Evolutionary conservation across 495 filamentous ascomycete genomes (phyloP).

Genomic region (Opeltia flavorubescens): DNA sequence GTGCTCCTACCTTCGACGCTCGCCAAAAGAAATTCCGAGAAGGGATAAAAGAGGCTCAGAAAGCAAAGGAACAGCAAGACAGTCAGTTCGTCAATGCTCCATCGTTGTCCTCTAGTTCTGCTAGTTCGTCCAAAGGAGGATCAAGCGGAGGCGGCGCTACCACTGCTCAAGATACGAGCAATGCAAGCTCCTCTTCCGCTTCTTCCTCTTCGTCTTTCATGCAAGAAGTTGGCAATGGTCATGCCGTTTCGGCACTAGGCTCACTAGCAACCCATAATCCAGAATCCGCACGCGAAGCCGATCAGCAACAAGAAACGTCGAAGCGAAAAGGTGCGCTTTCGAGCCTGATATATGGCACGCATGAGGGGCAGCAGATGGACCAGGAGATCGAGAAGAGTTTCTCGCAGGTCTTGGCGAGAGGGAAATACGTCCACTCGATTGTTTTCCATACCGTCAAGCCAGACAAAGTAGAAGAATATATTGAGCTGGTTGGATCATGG

Average conservation of each 20-base stretch:
- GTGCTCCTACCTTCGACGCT: constrained; percentile 57
- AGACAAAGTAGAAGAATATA: constrained; percentile 89
- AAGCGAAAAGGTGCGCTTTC: constrained; percentile 37
- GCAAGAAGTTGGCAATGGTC: neutral
- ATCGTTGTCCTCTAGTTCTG: constrained; percentile 24
- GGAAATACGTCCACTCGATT: constrained; percentile 97
- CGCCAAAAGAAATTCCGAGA: constrained; percentile 79
- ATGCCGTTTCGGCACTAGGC: constrained; percentile 36
- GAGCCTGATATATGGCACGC: constrained; percentile 87
- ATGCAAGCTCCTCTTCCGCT: constrained; percentile 32
- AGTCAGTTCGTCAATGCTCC: constrained; percentile 53
- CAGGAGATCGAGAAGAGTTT: constrained; percentile 90
- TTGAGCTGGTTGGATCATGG: constrained; percentile 78
- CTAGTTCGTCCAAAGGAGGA: constrained; percentile 21
- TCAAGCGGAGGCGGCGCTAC: constrained; percentile 20
- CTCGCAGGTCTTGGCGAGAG: constrained; percentile 80
- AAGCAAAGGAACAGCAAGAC: constrained; percentile 64
- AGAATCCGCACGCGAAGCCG: constrained; percentile 34
- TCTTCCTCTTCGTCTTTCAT: constrained; percentile 28
- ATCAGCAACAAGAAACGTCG: constrained; percentile 17
- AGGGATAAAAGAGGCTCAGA: constrained; percentile 59
- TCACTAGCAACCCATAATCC: constrained; percentile 48
- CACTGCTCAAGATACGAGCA: constrained; percentile 42
- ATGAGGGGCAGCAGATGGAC: constrained; percentile 84
- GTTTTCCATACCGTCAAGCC: constrained; percentile 95